Evolutionary conservation across 345 rosid genomes (phyloP).

Genomic region (Eucalyptus tenuipes): DNA sequence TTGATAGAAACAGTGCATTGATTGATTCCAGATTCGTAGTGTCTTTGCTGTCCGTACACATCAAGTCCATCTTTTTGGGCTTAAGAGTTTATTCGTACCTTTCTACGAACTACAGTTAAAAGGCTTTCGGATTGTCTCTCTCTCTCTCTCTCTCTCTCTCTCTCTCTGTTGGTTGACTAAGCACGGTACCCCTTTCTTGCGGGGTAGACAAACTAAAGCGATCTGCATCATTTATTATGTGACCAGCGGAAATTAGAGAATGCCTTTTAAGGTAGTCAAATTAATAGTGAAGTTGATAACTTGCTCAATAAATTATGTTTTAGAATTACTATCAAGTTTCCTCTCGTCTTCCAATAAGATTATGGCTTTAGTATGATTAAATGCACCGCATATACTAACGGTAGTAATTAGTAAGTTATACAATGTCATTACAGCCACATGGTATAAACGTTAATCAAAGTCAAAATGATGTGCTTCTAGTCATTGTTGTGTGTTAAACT

Average conservation of each 20-base stretch:
- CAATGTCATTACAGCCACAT: fast-evolving
- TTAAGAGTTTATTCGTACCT: not conserved
- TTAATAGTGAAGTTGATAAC: not conserved
- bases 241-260: not conserved
- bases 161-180: not conserved
- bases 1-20: not conserved
- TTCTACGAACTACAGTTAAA: not conserved
- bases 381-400: not conserved
- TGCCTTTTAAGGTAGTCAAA: not conserved
- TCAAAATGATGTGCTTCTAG: not conserved
- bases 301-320: not conserved
- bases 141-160: not conserved
- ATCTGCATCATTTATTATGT: not conserved
- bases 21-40: not conserved
- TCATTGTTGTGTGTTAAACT: not conserved
- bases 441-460: not conserved
- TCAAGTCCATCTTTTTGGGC: not conserved
- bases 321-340: not conserved
- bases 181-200: not conserved
- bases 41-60: not conserved
- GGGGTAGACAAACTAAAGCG: not conserved
- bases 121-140: not conserved
- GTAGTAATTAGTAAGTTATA: not conserved
- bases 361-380: not conserved
- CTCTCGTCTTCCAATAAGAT: not conserved